Base-by-base conservation (phyloP, 176 grass and related monocot species). In the Oryza punctata region DNA sequence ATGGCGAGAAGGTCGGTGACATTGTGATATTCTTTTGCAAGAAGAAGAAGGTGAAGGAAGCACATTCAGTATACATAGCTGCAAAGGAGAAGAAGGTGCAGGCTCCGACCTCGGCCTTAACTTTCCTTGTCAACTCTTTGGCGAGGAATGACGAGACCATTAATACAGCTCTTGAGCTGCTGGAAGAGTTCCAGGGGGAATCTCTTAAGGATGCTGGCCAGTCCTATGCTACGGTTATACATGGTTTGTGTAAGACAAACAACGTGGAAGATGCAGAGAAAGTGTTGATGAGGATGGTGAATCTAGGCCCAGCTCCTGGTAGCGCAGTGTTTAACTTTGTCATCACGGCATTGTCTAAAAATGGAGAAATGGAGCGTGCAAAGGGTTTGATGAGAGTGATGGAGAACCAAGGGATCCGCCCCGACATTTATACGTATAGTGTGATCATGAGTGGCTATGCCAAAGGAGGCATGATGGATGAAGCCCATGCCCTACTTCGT, bases 371-470 rank as follows among this genome's bases (percentile, higher is more conserved):
- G 85, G 83, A 96, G 50, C 88, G 92, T 57, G 97, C 93, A 63
- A 88, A 83, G 69, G 70, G 46, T 85, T 87, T 99, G 84, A 65
- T 89, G 78, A 91, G 84, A 86, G 6, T 96, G 50, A 96, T 96
- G 70, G 81, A 92, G 63, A 81, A 85, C 63, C 89, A 74, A 78
- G 97, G 93, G 71, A 30, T 99, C 12, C 84, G 33, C 40, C 93
- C 93, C 44, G 93, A 96, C 88, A 70, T 96, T 35, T 99, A 96
- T 84, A 87, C 93, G 44, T 99, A 94, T 73, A 94, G 49, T 87
- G 93, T 99, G 40, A 87, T 99, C 41, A 96, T 99, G 91, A 92
- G 93, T 81, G 91, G 91, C 72, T 99, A 90, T 69, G 71, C 71
- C 27, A 94, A 94, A 75, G 90, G 88, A 68, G 91, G 88, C 52